Conservation (phyloP, 129 eudicot species). For the Cynara cardunculus region DNA sequence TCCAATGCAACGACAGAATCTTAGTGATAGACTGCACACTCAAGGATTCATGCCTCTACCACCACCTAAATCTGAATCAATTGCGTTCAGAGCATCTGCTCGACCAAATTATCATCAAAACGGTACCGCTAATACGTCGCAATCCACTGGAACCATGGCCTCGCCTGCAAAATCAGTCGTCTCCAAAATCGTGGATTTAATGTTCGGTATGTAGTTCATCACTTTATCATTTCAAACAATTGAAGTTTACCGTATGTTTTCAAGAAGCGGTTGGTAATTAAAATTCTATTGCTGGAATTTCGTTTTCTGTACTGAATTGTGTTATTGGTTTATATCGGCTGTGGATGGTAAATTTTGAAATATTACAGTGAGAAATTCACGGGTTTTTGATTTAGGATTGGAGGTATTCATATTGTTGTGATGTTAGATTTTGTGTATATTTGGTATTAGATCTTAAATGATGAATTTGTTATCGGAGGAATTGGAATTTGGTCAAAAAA, state of each 20-base stretch:
- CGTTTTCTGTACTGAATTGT: not conserved
- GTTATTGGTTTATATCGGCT: not conserved
- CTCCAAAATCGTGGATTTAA: slow-evolving; percentile 72
- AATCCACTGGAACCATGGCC: slow-evolving; percentile 74
- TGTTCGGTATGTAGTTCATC: slow-evolving; percentile 69
- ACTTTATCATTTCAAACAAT: not conserved
- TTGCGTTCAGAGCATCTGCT: slow-evolving; percentile 45
- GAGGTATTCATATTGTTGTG: not conserved
- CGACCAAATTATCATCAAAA: slow-evolving; percentile 47
- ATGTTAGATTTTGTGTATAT: not conserved
- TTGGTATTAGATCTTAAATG: not conserved
- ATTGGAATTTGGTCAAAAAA: no score
- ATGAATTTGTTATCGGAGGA: no score
- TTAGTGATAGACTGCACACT: slow-evolving; percentile 59
- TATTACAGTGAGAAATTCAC: not conserved
- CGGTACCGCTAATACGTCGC: slow-evolving; percentile 38
- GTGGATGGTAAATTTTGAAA: not conserved
- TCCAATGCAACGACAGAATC: slow-evolving; percentile 72
- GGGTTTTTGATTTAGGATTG: not conserved
- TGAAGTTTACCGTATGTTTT: not conserved
- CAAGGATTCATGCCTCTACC: slow-evolving; percentile 89
- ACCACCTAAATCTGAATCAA: slow-evolving; percentile 49
- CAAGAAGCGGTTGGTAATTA: not conserved
- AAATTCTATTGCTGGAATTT: no score
- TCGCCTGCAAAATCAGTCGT: slow-evolving; percentile 76